These are phyloP conservation scores for Glomus cerebriforme DNA, from an alignment of 192 early-diverging fungal genomes.

Conservation along the genomic window DNA sequence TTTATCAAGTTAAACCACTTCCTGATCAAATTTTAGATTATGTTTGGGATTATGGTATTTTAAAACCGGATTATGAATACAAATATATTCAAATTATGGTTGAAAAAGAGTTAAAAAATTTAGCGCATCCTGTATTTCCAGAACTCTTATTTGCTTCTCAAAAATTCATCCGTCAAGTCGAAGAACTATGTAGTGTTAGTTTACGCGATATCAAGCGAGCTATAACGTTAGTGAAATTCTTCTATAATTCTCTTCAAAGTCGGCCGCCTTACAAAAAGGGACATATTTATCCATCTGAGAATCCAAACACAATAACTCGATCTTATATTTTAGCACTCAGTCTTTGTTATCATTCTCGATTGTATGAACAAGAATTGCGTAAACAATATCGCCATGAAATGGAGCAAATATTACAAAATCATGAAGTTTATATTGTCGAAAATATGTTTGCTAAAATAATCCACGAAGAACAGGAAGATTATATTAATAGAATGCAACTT, in stretches of 20 bases:
- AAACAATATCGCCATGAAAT: background rate
- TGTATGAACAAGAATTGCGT: too few species aligned
- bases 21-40: too few species aligned
- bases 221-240: background rate
- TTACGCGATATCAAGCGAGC: conserved; percentile 26
- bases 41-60: too few species aligned
- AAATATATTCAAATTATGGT: background rate
- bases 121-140: background rate
- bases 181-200: conserved; percentile 15
- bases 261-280: background rate
- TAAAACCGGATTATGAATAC: too few species aligned
- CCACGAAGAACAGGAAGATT: too few species aligned
- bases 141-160: too few species aligned
- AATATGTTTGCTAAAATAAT: background rate
- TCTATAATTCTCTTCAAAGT: too few species aligned
- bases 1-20: background rate
- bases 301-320: background rate
- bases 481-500: too few species aligned
- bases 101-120: too few species aligned
- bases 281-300: too few species aligned
- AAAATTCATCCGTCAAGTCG: conserved; percentile 18
- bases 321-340: too few species aligned
- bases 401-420: background rate
- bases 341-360: too few species aligned
- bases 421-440: background rate